Evolutionary conservation across 768 basidiomycete genomes (phyloP).

Genomic region (Auricularia heimuer): DNA sequence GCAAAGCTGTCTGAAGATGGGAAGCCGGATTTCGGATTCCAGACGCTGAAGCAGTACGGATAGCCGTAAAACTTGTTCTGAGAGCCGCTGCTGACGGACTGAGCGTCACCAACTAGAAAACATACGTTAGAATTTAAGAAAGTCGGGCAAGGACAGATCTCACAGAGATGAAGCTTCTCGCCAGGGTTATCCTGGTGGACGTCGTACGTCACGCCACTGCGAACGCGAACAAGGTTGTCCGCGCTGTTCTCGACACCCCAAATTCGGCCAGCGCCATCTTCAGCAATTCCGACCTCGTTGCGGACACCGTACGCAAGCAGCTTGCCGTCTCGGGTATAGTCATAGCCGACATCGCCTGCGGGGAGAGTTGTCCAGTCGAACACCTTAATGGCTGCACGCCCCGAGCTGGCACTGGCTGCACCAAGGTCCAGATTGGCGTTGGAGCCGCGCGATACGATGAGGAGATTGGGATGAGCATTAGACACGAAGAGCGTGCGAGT

Average conservation of each 20-base stretch:
- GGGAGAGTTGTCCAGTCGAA: background rate
- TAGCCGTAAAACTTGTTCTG: slow-evolving; percentile 1
- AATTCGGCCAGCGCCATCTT: background rate
- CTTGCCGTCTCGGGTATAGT: background rate
- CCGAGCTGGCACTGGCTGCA: background rate
- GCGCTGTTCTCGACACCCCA: slow-evolving; percentile 1
- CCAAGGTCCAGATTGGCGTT: background rate
- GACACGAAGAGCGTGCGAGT: background rate
- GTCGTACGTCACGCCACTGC: background rate
- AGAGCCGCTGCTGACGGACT: background rate
- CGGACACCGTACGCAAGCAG: background rate
- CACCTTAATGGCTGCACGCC: background rate
- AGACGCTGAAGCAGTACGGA: background rate
- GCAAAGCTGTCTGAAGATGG: background rate
- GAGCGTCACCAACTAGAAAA: background rate
- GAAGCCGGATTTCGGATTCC: background rate
- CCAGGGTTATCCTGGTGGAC: background rate
- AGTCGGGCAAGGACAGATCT: background rate
- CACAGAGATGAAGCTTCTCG: background rate
- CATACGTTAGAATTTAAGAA: background rate
- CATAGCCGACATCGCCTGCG: background rate
- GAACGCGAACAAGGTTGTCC: background rate
- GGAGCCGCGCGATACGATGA: background rate
- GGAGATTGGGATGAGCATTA: background rate
- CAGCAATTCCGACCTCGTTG: background rate